Evolutionary conservation across 371 early-diverging fungal genomes (phyloP), one percentile per base, ranked within the genome.

Genomic region (Mucor lusitanicus): DNA sequence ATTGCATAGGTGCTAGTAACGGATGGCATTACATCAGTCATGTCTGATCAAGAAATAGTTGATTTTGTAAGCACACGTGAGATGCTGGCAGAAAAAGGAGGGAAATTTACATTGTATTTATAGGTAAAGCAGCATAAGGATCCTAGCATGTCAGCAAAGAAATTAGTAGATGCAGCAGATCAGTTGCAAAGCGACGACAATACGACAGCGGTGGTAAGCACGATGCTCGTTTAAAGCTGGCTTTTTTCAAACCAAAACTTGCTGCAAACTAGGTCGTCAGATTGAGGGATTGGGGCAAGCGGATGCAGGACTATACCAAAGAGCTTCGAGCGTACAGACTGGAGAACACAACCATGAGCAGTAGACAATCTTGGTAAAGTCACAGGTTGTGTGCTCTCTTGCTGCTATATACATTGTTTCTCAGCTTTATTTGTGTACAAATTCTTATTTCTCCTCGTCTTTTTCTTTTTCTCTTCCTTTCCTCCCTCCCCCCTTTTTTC

Each of bases 11-110:
- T 89, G 9, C 58, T 92, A 37, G 80, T 90, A 32, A 89, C 93
- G 19, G 93, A 93, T 73, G 93, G 93, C 0, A 75, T 93, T 55
- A 87, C 89, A 7, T 81, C 89, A 33, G 92, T 91, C 17, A 85
- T 93, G 84, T 88, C 90, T 6, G 87, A 92, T 65, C 93, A 93
- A 72, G 93, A 93, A 73, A 84, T 92, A 17, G 84, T 91, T 50
- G 92, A 93, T 65, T 78, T 86, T 71, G 92, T 89, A 75, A 80
- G 86, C 60, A 58, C 60, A 58, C 69, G 46, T 17, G 23, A 37
- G 15, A 32, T 6, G 9, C 37, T 35, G 37, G 37, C 6, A 33
- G 33, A 17, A 40, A 35, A 54, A 53, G 53, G 53, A 53, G 53
- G 53, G 27, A 56, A 56, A 56, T 28, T 15, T 23, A 6, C 25